Conservation (phyloP, 495 filamentous ascomycete species). For the Daldinia concentrica region DNA sequence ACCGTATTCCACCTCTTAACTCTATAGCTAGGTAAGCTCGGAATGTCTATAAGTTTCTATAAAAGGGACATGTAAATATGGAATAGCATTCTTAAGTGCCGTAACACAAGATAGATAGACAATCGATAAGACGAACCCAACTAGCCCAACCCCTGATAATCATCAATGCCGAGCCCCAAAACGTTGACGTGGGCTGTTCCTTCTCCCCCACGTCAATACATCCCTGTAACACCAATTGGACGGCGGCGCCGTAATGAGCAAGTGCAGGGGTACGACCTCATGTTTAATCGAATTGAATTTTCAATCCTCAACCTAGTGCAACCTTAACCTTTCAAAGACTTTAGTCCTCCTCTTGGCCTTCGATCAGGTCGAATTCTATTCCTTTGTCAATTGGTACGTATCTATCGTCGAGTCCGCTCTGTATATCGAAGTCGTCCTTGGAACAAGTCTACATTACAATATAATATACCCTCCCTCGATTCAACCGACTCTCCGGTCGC, state of each 20-base stretch:
- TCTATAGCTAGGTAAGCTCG: no score
- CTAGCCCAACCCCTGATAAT: conserved; percentile 3
- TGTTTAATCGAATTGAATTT: conserved; percentile 8
- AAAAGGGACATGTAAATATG: not conserved
- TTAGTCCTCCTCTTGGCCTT: not conserved
- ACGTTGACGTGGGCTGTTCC: conserved; percentile 30
- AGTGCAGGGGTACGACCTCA: not conserved
- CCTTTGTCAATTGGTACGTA: not conserved
- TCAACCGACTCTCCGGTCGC: not conserved
- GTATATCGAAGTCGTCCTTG: not conserved
- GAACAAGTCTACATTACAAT: not conserved
- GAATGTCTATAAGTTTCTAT: not conserved
- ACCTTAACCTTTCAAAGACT: conserved; percentile 10
- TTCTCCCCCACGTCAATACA: conserved; percentile 21
- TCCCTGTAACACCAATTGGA: conserved; percentile 18
- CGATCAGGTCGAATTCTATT: not conserved
- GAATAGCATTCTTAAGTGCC: not conserved
- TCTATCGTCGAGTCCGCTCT: not conserved
- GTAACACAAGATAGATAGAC: not conserved
- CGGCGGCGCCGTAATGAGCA: not conserved
- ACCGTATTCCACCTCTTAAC: no score
- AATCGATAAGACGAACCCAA: conserved; percentile 1
- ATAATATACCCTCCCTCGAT: not conserved
- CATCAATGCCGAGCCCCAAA: conserved; percentile 9
- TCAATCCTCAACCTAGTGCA: conserved; percentile 13